Evolutionary conservation across 495 filamentous ascomycete genomes (phyloP).

Genomic region (Podospora sp.): DNA sequence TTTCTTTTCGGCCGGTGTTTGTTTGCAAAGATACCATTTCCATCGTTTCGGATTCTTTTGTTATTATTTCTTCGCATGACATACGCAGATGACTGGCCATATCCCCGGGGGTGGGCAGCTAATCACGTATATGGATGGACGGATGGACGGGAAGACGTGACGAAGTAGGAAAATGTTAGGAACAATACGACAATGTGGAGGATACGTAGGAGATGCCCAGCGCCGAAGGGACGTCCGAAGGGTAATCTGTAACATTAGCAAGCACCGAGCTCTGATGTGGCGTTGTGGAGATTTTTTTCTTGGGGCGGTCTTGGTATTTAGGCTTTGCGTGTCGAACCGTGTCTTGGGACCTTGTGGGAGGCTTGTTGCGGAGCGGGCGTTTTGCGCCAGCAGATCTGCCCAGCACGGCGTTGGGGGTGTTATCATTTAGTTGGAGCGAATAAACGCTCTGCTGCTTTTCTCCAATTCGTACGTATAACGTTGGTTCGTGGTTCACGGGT

Average conservation of each 20-base stretch:
- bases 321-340: conserved; percentile 8
- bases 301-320: conserved; percentile 14
- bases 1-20: conserved; percentile 13
- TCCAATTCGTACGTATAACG: not conserved
- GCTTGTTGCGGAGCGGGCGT: conserved; percentile 2
- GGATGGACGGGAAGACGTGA: not conserved
- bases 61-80: conserved; percentile 11
- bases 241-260: conserved; percentile 26
- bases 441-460: not conserved
- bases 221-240: not conserved
- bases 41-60: conserved; percentile 15
- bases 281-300: not conserved
- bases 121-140: not conserved
- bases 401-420: conserved; percentile 16
- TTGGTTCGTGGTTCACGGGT: not conserved
- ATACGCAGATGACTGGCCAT: not conserved
- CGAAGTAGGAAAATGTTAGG: not conserved
- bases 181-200: not conserved
- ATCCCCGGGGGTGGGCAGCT: not conserved
- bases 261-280: conserved; percentile 13
- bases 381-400: not conserved
- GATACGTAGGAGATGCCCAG: conserved; percentile 20
- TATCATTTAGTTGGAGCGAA: conserved; percentile 6
- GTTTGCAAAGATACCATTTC: conserved; percentile 23
- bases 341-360: conserved; percentile 2